Percentiles rank a stretch among this genome's conserved stretches.
phyloP scores from a whole-genome alignment of 2,329 filamentous ascomycete genomes.

The Phoma herbarum region DNA sequence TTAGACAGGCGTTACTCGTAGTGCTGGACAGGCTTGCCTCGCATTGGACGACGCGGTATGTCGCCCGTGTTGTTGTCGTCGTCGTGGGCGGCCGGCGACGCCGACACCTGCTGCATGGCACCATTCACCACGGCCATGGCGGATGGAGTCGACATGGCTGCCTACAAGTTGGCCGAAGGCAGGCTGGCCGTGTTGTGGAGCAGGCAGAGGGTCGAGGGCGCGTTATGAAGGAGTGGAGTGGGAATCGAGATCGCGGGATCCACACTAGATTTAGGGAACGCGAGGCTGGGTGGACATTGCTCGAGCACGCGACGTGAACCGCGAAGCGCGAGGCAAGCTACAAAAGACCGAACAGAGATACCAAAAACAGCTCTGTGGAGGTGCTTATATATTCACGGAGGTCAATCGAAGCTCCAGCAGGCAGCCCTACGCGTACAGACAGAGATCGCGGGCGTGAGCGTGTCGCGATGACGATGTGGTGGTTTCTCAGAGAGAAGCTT shows the following conservation, averaged over 20 bases:
- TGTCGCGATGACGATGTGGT: constrained; percentile 15
- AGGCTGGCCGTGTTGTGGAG: constrained; percentile 32
- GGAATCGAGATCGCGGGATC: constrained; percentile 32
- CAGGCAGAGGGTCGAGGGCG: constrained; percentile 22
- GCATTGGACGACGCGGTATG: constrained; percentile 56
- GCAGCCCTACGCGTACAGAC: constrained; percentile 27
- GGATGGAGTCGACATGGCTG: constrained; percentile 48
- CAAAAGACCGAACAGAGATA: constrained; percentile 13
- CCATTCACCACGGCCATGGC: constrained; percentile 31
- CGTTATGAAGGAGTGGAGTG: constrained; percentile 27
- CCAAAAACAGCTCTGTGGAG: constrained; percentile 16
- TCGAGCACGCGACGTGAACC: constrained; percentile 42
- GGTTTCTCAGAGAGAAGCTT: constrained; percentile 26
- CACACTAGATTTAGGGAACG: constrained; percentile 27
- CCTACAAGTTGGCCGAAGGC: constrained; percentile 27
- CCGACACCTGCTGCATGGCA: constrained; percentile 34
- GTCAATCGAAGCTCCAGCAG: constrained; percentile 14
- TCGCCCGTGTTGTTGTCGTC: constrained; percentile 38
- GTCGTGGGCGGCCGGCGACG: constrained; percentile 34
- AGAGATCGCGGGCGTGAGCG: constrained; percentile 24
- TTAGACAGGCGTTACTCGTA: constrained; percentile 28
- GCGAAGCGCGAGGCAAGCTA: constrained; percentile 24
- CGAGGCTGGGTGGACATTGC: constrained; percentile 50
- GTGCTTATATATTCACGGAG: constrained; percentile 6
- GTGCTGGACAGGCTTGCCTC: constrained; percentile 49